These are phyloP conservation scores for Leishmania mexicana DNA, from an alignment of 208 protist species.

Conservation along the genomic window DNA sequence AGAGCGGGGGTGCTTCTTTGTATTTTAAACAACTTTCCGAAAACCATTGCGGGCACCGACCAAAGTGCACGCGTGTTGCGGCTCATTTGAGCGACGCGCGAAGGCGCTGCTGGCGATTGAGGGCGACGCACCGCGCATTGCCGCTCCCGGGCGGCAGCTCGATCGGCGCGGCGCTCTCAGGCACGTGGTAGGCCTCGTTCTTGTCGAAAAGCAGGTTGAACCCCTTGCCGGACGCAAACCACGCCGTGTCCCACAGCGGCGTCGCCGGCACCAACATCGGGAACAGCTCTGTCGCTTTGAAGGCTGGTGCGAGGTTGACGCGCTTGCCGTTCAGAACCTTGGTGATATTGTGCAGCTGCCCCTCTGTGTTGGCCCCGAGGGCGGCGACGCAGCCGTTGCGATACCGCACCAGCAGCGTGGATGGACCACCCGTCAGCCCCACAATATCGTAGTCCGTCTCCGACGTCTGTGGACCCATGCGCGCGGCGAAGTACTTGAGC, in stretches of 20 bases:
- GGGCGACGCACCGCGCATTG: slow-evolving; percentile 1
- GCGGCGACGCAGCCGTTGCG: slow-evolving; percentile 69
- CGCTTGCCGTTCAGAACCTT: slow-evolving; percentile 35
- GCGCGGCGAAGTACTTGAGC: slow-evolving; percentile 13
- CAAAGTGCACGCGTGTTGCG: background rate
- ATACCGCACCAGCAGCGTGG: slow-evolving; percentile 64
- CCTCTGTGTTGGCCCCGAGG: slow-evolving; percentile 73
- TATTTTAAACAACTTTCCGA: background rate
- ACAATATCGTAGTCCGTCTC: slow-evolving; percentile 39
- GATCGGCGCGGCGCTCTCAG: slow-evolving; percentile 40
- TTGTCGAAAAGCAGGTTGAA: slow-evolving; percentile 69
- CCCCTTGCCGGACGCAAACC: slow-evolving; percentile 49
- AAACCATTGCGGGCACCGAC: background rate
- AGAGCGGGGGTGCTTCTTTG: background rate
- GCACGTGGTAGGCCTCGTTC: slow-evolving; percentile 42
- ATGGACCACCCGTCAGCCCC: slow-evolving; percentile 43
- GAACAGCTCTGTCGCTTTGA: slow-evolving; percentile 37
- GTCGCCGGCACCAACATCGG: slow-evolving; percentile 42
- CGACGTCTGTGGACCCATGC: background rate
- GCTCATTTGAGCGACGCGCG: slow-evolving; percentile 14
- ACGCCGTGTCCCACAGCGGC: slow-evolving; percentile 10
- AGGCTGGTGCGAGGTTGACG: slow-evolving; percentile 59
- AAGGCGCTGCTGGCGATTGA: slow-evolving; percentile 14
- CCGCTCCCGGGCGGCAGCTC: slow-evolving; percentile 48
- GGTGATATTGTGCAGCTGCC: slow-evolving; percentile 52